Evolutionary conservation across 306 rosid species (phyloP).

Genomic region (Lathyrus aphaca): DNA sequence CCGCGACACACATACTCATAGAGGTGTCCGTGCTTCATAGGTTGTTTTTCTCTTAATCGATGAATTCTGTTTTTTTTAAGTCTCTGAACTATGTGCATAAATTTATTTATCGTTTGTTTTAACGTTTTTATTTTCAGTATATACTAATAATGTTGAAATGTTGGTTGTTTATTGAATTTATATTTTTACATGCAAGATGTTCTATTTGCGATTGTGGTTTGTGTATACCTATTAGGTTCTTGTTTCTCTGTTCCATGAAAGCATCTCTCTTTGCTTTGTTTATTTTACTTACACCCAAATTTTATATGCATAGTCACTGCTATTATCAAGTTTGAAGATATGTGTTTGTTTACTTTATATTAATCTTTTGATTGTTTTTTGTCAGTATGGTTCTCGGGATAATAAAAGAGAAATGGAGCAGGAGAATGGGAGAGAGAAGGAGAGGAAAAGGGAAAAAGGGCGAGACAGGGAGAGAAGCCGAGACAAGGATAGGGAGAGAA

Average conservation of each 20-base stretch:
- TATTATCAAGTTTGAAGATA: neutral
- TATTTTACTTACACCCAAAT: neutral
- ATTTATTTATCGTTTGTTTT: neutral
- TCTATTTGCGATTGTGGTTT: no score
- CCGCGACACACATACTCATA: no score
- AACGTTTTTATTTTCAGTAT: neutral
- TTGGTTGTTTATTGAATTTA: no score
- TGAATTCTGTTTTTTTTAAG: neutral
- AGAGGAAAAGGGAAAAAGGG: constrained; percentile 44
- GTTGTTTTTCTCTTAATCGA: no score
- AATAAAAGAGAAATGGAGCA: constrained; percentile 82
- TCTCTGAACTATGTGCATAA: neutral
- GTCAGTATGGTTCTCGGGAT: constrained; percentile 81
- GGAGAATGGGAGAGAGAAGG: constrained; percentile 71
- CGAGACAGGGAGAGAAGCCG: constrained; percentile 46
- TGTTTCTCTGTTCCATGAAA: no score
- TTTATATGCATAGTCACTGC: constrained; percentile 1
- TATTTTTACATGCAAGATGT: no score
- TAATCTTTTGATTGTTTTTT: constrained; percentile 21
- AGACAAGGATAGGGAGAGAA: no score
- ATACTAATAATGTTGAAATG: no score
- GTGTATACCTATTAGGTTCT: no score
- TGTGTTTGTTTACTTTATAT: neutral
- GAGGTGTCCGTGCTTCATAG: no score
- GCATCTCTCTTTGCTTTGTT: no score